A percentile compares a stretch with the other conserved stretches of the same genome.
phyloP scores from a whole-genome alignment of 495 filamentous ascomycete species.

The Podospora pseudoanserina region DNA sequence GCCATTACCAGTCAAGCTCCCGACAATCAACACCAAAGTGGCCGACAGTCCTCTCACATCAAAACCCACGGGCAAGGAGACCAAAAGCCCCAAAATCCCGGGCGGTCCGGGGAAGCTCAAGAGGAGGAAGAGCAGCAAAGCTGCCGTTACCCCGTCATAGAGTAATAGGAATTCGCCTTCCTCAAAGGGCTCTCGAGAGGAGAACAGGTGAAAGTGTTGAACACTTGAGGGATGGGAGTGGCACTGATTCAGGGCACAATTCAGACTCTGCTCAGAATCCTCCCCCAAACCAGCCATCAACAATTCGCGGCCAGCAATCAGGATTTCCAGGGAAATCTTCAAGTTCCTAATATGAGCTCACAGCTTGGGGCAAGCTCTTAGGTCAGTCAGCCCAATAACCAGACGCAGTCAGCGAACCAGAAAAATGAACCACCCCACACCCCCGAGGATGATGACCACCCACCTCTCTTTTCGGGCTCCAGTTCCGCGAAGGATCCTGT shows the following conservation, averaged over 20 bases:
- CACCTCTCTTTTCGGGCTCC: no score
- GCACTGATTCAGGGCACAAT: not conserved
- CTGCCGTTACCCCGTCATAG: slow-evolving; percentile 29
- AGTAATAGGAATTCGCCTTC: not conserved
- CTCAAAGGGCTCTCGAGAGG: not conserved
- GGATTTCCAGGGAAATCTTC: not conserved
- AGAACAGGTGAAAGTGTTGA: not conserved
- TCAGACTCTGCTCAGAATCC: not conserved
- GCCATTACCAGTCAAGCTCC: slow-evolving; percentile 19
- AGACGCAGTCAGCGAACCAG: no score
- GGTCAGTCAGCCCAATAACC: no score
- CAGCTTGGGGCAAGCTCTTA: no score
- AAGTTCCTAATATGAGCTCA: not conserved
- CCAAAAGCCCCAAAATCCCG: slow-evolving; percentile 52
- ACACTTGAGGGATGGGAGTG: not conserved
- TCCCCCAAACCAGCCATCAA: not conserved
- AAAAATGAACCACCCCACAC: no score
- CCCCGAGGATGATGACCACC: no score
- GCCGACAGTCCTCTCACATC: slow-evolving; percentile 35
- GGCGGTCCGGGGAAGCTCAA: slow-evolving; percentile 45
- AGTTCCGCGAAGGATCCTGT: no score
- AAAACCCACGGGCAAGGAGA: slow-evolving; percentile 38
- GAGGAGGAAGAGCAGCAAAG: slow-evolving; percentile 61
- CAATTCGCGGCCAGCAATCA: not conserved
- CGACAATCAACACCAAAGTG: slow-evolving; percentile 40